phyloP scores from a whole-genome alignment of 2,329 filamentous ascomycete species.

The Fusarium fujikuroi region DNA sequence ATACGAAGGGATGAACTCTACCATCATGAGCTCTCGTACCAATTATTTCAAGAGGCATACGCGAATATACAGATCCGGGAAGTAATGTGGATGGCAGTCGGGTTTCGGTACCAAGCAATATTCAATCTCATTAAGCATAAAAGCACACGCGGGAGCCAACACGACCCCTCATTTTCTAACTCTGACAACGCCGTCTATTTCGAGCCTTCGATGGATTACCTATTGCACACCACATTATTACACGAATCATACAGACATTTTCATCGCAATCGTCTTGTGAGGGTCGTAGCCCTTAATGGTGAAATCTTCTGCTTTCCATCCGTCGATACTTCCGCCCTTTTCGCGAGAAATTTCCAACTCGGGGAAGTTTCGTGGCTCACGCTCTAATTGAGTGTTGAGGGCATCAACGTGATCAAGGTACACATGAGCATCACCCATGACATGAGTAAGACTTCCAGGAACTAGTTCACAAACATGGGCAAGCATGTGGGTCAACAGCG shows the following conservation, averaged over 20 bases:
- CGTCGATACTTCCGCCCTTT: constrained; percentile 81
- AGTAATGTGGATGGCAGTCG: not conserved
- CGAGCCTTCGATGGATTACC: not conserved
- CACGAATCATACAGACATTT: constrained; percentile 81
- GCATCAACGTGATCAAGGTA: constrained; percentile 94
- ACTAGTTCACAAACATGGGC: constrained; percentile 86
- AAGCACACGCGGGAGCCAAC: not conserved
- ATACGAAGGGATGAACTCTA: not conserved
- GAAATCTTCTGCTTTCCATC: constrained; percentile 90
- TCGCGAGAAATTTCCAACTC: constrained; percentile 77
- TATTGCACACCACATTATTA: not conserved
- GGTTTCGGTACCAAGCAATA: not conserved
- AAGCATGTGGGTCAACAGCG: constrained; percentile 93
- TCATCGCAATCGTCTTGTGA: constrained; percentile 94
- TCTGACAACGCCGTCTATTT: constrained; percentile 35
- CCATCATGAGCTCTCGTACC: not conserved
- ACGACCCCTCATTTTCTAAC: not conserved
- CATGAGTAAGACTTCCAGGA: constrained; percentile 89
- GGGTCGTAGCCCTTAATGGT: constrained; percentile 88
- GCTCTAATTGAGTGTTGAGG: constrained; percentile 79
- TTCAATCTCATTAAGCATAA: not conserved
- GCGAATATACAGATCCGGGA: not conserved
- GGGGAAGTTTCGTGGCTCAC: constrained; percentile 85
- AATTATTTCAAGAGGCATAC: not conserved
- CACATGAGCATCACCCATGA: constrained; percentile 98